These are phyloP conservation scores for Claviceps monticola DNA, from an alignment of 2,329 filamentous ascomycete species.

Conservation along the genomic window DNA sequence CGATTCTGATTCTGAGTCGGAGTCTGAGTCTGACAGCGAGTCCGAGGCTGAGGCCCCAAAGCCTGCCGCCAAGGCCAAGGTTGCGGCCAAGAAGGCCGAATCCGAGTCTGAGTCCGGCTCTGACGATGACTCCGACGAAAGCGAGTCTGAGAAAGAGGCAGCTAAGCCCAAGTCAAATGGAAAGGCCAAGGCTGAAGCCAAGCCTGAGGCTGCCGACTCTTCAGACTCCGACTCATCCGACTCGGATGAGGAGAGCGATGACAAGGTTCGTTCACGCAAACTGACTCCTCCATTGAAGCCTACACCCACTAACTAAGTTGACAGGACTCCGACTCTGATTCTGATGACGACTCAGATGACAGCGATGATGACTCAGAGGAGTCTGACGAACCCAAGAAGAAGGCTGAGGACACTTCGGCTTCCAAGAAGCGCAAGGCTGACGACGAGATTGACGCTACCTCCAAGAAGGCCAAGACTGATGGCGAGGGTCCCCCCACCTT, in stretches of 20 bases:
- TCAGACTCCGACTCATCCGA: slow-evolving; percentile 17
- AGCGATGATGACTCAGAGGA: slow-evolving; percentile 20
- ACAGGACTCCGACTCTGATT: slow-evolving; percentile 11
- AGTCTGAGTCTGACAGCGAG: slow-evolving; percentile 26
- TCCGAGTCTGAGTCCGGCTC: slow-evolving; percentile 20
- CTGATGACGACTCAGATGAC: slow-evolving; percentile 21
- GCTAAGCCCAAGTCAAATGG: slow-evolving; percentile 10
- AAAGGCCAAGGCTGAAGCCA: slow-evolving; percentile 10
- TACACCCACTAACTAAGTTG: background rate
- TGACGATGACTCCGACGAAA: slow-evolving; percentile 19
- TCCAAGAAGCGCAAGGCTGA: slow-evolving; percentile 36
- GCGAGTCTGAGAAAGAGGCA: slow-evolving; percentile 24
- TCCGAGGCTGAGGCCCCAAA: slow-evolving; percentile 22
- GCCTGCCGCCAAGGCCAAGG: slow-evolving; percentile 7
- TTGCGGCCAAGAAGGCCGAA: slow-evolving; percentile 14
- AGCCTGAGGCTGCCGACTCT: slow-evolving; percentile 17
- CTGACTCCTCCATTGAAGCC: too few relatives aligned
- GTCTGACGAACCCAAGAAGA: slow-evolving; percentile 20
- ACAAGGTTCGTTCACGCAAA: slow-evolving; percentile 14
- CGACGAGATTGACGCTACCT: slow-evolving; percentile 32
- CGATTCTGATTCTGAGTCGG: slow-evolving; percentile 1
- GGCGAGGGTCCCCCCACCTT: slow-evolving; percentile 43
- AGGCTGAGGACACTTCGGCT: slow-evolving; percentile 23
- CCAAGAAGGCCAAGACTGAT: slow-evolving; percentile 58
- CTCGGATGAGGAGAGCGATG: slow-evolving; percentile 16